These are phyloP conservation scores for Silene noctiflora DNA, from an alignment of 179 eudicot species.

Conservation along the genomic window DNA sequence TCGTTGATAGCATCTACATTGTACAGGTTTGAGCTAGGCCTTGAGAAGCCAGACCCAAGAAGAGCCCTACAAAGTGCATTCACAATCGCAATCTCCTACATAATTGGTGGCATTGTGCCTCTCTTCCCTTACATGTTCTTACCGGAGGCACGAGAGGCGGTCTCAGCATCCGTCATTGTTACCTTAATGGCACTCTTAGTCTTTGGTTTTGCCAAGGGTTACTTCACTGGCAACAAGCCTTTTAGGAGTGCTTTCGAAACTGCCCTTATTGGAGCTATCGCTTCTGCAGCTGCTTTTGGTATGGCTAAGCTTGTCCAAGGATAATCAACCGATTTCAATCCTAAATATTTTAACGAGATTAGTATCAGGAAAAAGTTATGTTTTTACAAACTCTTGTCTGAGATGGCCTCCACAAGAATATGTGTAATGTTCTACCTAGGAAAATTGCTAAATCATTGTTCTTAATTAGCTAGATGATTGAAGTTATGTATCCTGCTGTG, in stretches of 20 bases:
- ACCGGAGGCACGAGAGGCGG: constrained; percentile 50
- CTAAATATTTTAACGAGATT: too few relatives aligned
- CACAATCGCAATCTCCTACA: constrained; percentile 78
- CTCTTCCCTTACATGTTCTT: constrained; percentile 75
- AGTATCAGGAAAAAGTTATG: not conserved
- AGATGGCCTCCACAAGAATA: not conserved
- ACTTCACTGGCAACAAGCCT: constrained; percentile 65
- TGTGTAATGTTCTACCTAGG: not conserved
- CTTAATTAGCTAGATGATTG: constrained; percentile 2
- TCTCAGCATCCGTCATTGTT: constrained; percentile 52
- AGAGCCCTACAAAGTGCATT: constrained; percentile 84
- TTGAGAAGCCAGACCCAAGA: constrained; percentile 93
- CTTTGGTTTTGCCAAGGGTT: constrained; percentile 80
- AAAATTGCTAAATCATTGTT: not conserved
- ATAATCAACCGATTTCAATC: not conserved
- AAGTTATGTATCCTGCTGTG: not conserved
- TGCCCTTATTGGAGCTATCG: constrained; percentile 76
- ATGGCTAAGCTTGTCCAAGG: constrained; percentile 75
- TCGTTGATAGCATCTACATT: too few relatives aligned
- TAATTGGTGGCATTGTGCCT: constrained; percentile 77
- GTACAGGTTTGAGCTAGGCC: constrained; percentile 84
- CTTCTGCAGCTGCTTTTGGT: constrained; percentile 91
- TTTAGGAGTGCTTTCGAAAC: constrained; percentile 67
- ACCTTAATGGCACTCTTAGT: constrained; percentile 66
- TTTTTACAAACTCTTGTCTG: not conserved